These are phyloP conservation scores for Dissophora ornata DNA, from an alignment of 192 early-diverging fungal species.

Conservation along the genomic window DNA sequence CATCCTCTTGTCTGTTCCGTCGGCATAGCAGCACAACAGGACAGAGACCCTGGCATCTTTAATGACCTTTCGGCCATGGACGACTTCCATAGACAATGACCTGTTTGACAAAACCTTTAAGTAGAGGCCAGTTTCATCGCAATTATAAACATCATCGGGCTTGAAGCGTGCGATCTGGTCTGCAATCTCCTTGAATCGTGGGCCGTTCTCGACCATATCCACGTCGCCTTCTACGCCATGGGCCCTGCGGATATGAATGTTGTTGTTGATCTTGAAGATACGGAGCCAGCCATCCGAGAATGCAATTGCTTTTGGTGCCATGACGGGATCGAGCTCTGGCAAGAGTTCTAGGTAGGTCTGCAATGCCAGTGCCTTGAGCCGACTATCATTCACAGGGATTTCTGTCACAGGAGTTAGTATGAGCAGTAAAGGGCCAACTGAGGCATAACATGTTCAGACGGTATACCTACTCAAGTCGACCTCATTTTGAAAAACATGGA, in stretches of 20 bases:
- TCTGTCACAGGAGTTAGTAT: too few relatives aligned
- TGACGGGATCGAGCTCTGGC: not conserved
- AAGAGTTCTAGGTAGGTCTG: not conserved
- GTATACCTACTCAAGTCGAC: too few relatives aligned
- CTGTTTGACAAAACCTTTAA: constrained; percentile 6
- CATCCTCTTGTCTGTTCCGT: constrained; percentile 15
- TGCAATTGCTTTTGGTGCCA: not conserved
- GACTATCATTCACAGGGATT: not conserved
- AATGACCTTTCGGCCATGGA: not conserved
- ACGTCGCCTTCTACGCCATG: constrained; percentile 10
- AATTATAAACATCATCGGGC: constrained; percentile 10
- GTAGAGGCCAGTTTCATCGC: constrained; percentile 19
- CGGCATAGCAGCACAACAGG: constrained; percentile 14
- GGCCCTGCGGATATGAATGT: not conserved
- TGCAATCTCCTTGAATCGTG: not conserved
- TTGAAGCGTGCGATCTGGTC: not conserved
- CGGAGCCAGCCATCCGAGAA: constrained; percentile 5
- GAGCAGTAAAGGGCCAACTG: too few relatives aligned
- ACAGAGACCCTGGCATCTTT: constrained; percentile 2
- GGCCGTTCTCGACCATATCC: not conserved
- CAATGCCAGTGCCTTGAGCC: not conserved
- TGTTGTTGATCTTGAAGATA: not conserved
- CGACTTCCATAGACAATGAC: not conserved
- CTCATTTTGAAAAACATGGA: too few relatives aligned
- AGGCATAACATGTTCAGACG: too few relatives aligned